Base-by-base conservation (phyloP, 1,284 basidiomycete species). In the Trametes versicolor region DNA sequence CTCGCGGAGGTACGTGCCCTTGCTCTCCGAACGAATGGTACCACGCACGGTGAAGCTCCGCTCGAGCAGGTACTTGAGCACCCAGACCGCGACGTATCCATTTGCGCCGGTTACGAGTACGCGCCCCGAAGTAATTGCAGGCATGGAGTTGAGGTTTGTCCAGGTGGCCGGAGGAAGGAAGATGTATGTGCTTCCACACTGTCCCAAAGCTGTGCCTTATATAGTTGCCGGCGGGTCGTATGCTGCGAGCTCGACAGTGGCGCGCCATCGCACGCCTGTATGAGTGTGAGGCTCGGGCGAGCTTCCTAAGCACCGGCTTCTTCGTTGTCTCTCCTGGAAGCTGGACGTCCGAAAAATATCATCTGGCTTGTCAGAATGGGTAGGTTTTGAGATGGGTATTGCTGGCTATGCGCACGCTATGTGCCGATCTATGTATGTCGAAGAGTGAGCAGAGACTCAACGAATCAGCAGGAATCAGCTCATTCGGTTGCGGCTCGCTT, bases 41-140 rank as follows among this genome's bases (percentile, higher is more conserved):
- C 81, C 83, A 37, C 82, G 74, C 23, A 86, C 84, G 39, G 74
- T 72, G 63, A 72, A 81, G 65, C 69, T 70, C 6, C 64, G 67
- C 41, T 75, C 70, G 8, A 78, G 71, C 27, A 76, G 72, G 19
- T 55, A 60, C 23, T 64, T 64, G 4, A 72, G 66, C 49, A 76
- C 63, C 73, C 73, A 74, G 2, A 71, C 66, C 7, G 71, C 77
- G 50, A 77, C 70, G 65, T 66, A 76, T 56, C 68, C 72, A 23
- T 62, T 62, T 15, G 57, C 57, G 21, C 57, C 57, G 15, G 57
- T 58, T 7, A 58, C 57, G 34, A 58, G 57, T 4, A 58, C 57
- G 21, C 47, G 57, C 7, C 57, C 57, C 1, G 57, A 58, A n/a
- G 57, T 58, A 34, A 58, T 39, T 6, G 47, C 47, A 39, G 57